Evolutionary conservation across 768 basidiomycete species (phyloP).

Genomic region (Auriscalpium microsporum): DNA sequence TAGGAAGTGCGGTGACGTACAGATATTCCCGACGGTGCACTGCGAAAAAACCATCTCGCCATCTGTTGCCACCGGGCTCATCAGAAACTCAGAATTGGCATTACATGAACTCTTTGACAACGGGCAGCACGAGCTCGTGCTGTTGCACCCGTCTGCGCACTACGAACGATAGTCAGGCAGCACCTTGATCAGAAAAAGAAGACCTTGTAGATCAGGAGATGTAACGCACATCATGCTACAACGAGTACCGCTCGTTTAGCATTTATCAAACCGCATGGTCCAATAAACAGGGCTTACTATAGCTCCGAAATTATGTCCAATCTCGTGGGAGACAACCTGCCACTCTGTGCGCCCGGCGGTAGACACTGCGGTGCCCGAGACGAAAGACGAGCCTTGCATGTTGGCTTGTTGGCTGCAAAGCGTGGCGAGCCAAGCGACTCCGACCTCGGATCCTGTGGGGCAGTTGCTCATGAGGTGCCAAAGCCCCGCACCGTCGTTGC

Average conservation of each 20-base stretch:
- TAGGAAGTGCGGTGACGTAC: slow-evolving; percentile 32
- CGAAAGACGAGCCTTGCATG: slow-evolving; percentile 38
- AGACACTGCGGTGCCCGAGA: slow-evolving; percentile 78
- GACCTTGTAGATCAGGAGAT: not conserved
- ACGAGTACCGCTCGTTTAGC: not conserved
- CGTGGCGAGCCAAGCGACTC: slow-evolving; percentile 84
- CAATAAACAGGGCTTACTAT: slow-evolving; percentile 45
- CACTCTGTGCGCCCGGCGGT: slow-evolving; percentile 71
- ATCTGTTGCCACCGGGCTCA: slow-evolving; percentile 67
- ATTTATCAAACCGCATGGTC: too few species aligned
- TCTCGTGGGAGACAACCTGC: slow-evolving; percentile 79
- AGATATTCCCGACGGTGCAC: slow-evolving; percentile 81
- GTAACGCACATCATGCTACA: slow-evolving; percentile 46
- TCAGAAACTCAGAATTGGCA: slow-evolving; percentile 64
- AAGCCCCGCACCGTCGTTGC: slow-evolving; percentile 67
- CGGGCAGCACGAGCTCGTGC: slow-evolving; percentile 54
- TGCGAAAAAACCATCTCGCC: slow-evolving; percentile 66
- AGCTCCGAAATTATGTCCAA: slow-evolving; percentile 84
- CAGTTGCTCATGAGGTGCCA: slow-evolving; percentile 89
- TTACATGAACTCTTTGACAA: slow-evolving; percentile 49
- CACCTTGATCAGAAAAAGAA: slow-evolving; percentile 1
- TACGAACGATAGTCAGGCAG: slow-evolving; percentile 20
- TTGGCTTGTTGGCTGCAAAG: slow-evolving; percentile 52
- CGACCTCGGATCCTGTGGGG: slow-evolving; percentile 72
- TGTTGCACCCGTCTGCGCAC: slow-evolving; percentile 60